These are phyloP conservation scores for Copromyces sp. DNA, from an alignment of 495 filamentous ascomycete species.

Conservation along the genomic window DNA sequence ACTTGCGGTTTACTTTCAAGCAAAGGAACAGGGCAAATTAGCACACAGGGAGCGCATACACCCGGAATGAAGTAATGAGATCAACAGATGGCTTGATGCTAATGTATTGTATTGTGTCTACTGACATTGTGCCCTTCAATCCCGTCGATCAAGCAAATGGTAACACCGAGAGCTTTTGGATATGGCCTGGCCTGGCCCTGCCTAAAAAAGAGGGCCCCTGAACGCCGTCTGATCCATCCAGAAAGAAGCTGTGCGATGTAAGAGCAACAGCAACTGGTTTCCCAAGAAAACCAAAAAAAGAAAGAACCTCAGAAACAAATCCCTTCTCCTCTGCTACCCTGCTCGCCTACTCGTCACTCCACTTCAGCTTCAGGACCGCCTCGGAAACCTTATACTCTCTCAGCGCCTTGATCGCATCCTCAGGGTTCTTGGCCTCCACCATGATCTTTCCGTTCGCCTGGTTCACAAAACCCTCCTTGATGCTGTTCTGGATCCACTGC, in stretches of 20 bases:
- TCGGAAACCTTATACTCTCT: constrained; percentile 64
- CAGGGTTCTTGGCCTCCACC: constrained; percentile 58
- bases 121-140: background rate
- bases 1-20: background rate
- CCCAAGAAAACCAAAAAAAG: background rate
- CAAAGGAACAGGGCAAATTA: background rate
- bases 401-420: constrained; percentile 61
- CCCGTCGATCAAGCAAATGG: background rate
- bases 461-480: constrained; percentile 66
- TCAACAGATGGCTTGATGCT: background rate
- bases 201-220: background rate
- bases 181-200: background rate
- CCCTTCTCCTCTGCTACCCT: background rate
- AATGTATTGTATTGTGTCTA: background rate
- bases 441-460: constrained; percentile 60
- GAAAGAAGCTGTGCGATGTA: background rate
- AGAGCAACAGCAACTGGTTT: background rate
- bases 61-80: background rate
- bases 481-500: constrained; percentile 70
- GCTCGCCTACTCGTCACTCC: constrained; percentile 52
- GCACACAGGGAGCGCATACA: background rate
- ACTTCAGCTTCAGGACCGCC: constrained; percentile 68
- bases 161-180: background rate
- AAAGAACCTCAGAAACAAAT: background rate
- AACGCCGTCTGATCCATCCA: background rate